Conservation (phyloP, 2,329 filamentous ascomycete species). For the Penicillium sp. region DNA sequence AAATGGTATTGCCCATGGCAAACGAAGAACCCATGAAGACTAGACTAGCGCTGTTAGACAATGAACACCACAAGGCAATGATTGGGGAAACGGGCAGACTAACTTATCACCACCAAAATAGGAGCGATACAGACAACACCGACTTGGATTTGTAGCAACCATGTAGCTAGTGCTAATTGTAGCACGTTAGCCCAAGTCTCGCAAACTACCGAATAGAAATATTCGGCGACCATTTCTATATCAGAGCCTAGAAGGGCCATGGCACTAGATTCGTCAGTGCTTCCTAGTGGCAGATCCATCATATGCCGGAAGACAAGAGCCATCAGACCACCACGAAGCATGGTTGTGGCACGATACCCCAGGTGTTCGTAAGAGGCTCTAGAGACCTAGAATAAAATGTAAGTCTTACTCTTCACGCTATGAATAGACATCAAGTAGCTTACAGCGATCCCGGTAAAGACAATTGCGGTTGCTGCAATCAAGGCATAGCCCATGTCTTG, state of each 20-base stretch:
- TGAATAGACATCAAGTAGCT: neutral
- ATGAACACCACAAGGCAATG: neutral
- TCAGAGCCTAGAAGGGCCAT: conserved; percentile 21
- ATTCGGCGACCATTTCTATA: conserved; percentile 22
- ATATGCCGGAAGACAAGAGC: conserved; percentile 16
- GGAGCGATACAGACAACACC: conserved; percentile 33
- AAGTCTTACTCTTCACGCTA: neutral
- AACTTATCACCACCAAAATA: conserved; percentile 29
- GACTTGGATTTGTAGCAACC: conserved; percentile 29
- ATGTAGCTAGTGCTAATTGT: conserved; percentile 35
- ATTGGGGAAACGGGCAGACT: neutral
- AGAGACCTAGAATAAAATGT: conserved; percentile 5
- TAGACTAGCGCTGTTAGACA: neutral
- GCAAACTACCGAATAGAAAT: conserved; percentile 21
- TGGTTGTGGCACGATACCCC: conserved; percentile 16
- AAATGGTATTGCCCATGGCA: conserved; percentile 16
- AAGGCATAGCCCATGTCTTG: conserved; percentile 1
- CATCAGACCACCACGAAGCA: conserved; percentile 20
- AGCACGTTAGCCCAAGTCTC: conserved; percentile 35
- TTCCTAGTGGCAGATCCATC: conserved; percentile 17
- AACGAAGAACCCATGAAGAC: conserved; percentile 6
- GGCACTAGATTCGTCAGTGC: conserved; percentile 20
- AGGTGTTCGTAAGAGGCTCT: conserved; percentile 10
- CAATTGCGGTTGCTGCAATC: conserved; percentile 6
- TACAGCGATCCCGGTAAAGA: conserved; percentile 11